These are phyloP conservation scores for Venturia pyrina DNA, from an alignment of 2,329 filamentous ascomycete species.

Conservation along the genomic window DNA sequence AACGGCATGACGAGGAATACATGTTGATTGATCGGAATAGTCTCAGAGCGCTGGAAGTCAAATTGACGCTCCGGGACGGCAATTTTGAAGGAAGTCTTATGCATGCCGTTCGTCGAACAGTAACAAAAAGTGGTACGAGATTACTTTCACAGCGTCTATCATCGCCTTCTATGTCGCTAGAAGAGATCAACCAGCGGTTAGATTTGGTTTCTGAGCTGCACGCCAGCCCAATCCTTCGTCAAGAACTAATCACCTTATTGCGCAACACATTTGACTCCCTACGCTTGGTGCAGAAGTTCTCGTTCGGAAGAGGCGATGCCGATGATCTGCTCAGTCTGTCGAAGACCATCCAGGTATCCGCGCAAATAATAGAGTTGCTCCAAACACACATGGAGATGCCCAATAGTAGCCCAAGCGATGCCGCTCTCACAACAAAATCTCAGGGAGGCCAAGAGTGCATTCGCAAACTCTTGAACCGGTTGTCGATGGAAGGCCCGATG, in stretches of 20 bases:
- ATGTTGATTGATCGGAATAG: slow-evolving; percentile 92
- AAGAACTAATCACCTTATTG: slow-evolving; percentile 58
- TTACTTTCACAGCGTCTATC: slow-evolving; percentile 72
- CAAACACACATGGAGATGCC: slow-evolving; percentile 19
- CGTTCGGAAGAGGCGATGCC: slow-evolving; percentile 79
- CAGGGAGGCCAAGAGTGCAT: slow-evolving; percentile 17
- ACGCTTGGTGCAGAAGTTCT: slow-evolving; percentile 87
- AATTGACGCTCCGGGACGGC: slow-evolving; percentile 74
- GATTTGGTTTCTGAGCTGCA: slow-evolving; percentile 74
- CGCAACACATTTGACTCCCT: slow-evolving; percentile 74
- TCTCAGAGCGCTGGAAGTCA: slow-evolving; percentile 79
- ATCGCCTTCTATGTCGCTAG: slow-evolving; percentile 78
- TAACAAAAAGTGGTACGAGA: slow-evolving; percentile 82
- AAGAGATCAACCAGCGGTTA: slow-evolving; percentile 67
- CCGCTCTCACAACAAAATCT: slow-evolving; percentile 7
- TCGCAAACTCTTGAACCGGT: slow-evolving; percentile 41
- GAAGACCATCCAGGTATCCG: slow-evolving; percentile 66
- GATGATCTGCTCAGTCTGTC: slow-evolving; percentile 82
- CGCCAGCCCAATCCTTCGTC: slow-evolving; percentile 54
- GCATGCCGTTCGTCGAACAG: slow-evolving; percentile 79
- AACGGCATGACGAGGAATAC: slow-evolving; percentile 62
- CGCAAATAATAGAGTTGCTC: slow-evolving; percentile 48
- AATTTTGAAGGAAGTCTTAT: slow-evolving; percentile 72
- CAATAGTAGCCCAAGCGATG: slow-evolving; percentile 14
- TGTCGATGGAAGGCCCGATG: slow-evolving; percentile 56